Evolutionary conservation across 768 basidiomycete species (phyloP).

Genomic region (Leucosporidium creatinivorum): DNA sequence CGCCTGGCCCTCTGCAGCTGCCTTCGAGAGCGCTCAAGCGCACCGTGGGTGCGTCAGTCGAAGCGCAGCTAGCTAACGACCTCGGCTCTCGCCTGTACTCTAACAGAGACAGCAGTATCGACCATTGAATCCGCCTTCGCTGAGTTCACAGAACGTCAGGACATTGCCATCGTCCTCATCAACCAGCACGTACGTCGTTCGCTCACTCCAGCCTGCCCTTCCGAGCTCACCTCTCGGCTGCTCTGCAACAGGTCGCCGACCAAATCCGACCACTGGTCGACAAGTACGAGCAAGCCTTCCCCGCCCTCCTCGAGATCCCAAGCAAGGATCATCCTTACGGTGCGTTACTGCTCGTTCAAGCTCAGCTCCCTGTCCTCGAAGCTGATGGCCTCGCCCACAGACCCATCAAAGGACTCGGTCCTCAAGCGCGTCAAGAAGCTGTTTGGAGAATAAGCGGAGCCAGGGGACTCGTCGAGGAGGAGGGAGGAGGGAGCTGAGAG

Average conservation of each 20-base stretch:
- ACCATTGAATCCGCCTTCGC: conserved; percentile 86
- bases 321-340: conserved; percentile 98
- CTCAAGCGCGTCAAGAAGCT: conserved; percentile 95
- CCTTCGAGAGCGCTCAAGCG: background rate
- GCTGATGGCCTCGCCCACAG: too few relatives aligned
- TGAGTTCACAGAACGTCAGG: conserved; percentile 87
- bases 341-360: conserved; percentile 46
- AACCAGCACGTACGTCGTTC: conserved; percentile 80
- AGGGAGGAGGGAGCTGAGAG: too few relatives aligned
- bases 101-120: conserved; percentile 76
- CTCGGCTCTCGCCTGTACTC: background rate
- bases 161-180: conserved; percentile 91
- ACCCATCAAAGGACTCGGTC: conserved; percentile 91
- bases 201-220: background rate
- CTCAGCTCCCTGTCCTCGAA: too few relatives aligned
- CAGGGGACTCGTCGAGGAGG: background rate
- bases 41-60: background rate
- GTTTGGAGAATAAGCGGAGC: conserved; percentile 67
- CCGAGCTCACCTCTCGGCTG: background rate
- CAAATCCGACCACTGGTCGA: conserved; percentile 93
- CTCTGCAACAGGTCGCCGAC: conserved; percentile 69
- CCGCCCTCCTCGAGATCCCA: conserved; percentile 92
- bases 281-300: conserved; percentile 91
- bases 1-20: too few relatives aligned
- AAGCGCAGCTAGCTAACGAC: background rate